These are phyloP conservation scores for Thuja plicata DNA, from an alignment of 83 land plant species.

Conservation along the genomic window DNA sequence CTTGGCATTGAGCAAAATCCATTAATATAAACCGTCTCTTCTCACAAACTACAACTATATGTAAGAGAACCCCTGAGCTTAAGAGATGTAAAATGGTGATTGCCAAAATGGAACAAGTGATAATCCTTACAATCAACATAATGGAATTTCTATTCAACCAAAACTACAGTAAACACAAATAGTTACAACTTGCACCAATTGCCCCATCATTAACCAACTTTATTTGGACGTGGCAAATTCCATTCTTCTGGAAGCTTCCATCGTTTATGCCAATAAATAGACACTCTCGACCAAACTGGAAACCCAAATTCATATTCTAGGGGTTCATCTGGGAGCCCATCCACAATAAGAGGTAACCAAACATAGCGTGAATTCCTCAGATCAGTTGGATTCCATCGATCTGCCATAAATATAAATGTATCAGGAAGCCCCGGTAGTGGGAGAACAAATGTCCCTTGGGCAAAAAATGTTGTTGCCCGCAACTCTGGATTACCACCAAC, in stretches of 20 bases:
- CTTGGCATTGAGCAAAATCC: not conserved
- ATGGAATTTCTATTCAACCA: not conserved
- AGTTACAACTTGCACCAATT: not conserved
- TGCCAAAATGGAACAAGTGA: not conserved
- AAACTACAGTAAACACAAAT: not conserved
- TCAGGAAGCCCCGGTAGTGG: conserved; percentile 80
- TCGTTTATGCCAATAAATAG: conserved; percentile 80
- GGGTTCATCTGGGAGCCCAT: conserved; percentile 74
- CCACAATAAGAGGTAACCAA: conserved; percentile 85
- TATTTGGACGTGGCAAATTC: conserved; percentile 19
- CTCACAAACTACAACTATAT: not conserved
- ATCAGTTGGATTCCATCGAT: conserved; percentile 91
- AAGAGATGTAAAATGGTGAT: not conserved
- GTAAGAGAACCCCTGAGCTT: not conserved
- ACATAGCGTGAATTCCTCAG: conserved; percentile 88
- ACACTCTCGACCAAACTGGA: conserved; percentile 86
- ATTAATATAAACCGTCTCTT: not conserved
- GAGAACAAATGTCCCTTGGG: conserved; percentile 89
- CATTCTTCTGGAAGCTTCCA: conserved; percentile 89
- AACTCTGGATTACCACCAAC: conserved; percentile 77
- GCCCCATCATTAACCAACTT: not conserved
- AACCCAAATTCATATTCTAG: conserved; percentile 80
- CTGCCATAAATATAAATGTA: conserved; percentile 87
- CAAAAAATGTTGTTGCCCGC: conserved; percentile 69
- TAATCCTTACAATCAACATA: not conserved